phyloP scores from a whole-genome alignment of 345 rosid species.

The Rubroshorea leprosula region DNA sequence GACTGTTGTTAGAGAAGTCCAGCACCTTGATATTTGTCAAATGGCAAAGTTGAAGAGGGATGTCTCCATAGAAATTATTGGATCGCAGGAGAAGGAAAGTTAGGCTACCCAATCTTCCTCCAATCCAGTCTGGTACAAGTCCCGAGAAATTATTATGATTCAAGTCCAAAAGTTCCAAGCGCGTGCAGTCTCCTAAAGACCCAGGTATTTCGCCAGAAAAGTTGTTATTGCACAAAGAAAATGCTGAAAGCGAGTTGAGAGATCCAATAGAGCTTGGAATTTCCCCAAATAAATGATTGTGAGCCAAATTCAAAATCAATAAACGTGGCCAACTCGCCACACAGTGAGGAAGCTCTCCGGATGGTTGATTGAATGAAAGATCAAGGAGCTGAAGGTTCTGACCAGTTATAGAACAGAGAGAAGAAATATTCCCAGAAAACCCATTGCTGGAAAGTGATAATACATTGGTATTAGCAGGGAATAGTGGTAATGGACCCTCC shows the following conservation, averaged over 20 bases:
- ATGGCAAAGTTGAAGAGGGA: conserved; percentile 14
- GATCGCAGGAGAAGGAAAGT: conserved; percentile 4
- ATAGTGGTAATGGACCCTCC: neutral
- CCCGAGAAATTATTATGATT: conserved; percentile 17
- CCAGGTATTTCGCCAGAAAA: conserved; percentile 18
- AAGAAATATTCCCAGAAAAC: neutral
- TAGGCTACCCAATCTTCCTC: conserved; percentile 1
- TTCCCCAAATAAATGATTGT: conserved; percentile 19
- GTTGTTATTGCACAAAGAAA: conserved; percentile 14
- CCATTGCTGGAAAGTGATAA: neutral
- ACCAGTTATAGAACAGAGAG: neutral
- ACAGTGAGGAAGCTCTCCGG: conserved; percentile 30
- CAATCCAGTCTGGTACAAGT: conserved; percentile 13
- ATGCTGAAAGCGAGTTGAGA: conserved; percentile 4
- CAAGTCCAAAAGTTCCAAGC: conserved; percentile 13
- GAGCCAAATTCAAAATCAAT: conserved; percentile 13
- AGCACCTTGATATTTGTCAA: neutral
- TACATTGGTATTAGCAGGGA: neutral
- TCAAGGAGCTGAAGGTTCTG: conserved; percentile 23
- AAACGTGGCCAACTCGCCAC: conserved; percentile 7
- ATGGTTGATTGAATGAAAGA: conserved; percentile 28
- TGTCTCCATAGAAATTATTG: conserved; percentile 14
- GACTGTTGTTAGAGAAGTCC: conserved; percentile 12
- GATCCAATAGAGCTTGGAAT: conserved; percentile 16
- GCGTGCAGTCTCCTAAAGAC: conserved; percentile 5